A percentile compares a stretch with the other conserved stretches of the same genome.
phyloP scores from a whole-genome alignment of 176 grass and related monocot genomes.

The Aegilops longissima region DNA sequence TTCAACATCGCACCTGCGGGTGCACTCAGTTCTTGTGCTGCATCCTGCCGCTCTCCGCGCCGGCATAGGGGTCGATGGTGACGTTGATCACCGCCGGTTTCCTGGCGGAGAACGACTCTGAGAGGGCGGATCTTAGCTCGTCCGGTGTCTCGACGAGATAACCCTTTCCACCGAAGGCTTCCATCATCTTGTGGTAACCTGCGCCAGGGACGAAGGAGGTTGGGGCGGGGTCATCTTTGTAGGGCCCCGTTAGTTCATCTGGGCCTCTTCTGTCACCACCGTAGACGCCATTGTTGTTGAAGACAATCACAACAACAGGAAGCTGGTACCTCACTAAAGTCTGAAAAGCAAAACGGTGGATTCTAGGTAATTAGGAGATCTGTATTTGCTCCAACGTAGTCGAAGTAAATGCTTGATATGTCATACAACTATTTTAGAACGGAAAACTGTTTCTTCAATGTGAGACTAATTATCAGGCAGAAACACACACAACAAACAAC shows the following conservation, averaged over 20 bases:
- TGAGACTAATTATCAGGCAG: background rate
- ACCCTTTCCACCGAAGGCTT: slow-evolving; percentile 87
- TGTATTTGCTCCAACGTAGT: background rate
- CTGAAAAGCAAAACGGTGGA: slow-evolving; percentile 31
- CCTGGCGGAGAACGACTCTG: slow-evolving; percentile 63
- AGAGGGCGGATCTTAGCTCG: slow-evolving; percentile 71
- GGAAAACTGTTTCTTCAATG: background rate
- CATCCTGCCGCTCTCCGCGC: slow-evolving; percentile 88
- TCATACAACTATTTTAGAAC: background rate
- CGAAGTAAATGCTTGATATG: background rate
- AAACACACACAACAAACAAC: background rate
- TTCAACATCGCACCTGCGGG: no score
- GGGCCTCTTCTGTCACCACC: slow-evolving; percentile 82
- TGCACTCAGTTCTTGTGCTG: slow-evolving; percentile 89
- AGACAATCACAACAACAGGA: slow-evolving; percentile 77
- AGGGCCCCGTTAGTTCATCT: slow-evolving; percentile 73
- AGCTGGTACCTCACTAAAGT: slow-evolving; percentile 88
- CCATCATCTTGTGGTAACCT: slow-evolving; percentile 83
- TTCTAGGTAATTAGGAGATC: background rate
- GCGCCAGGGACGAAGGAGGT: slow-evolving; percentile 86
- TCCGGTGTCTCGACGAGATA: slow-evolving; percentile 62
- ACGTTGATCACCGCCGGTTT: slow-evolving; percentile 84
- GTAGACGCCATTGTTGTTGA: slow-evolving; percentile 95
- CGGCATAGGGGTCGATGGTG: slow-evolving; percentile 79
- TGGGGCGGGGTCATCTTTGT: slow-evolving; percentile 93